These are phyloP conservation scores for Colletotrichum acutatum DNA, from an alignment of 2,329 filamentous ascomycete species.

Conservation along the genomic window DNA sequence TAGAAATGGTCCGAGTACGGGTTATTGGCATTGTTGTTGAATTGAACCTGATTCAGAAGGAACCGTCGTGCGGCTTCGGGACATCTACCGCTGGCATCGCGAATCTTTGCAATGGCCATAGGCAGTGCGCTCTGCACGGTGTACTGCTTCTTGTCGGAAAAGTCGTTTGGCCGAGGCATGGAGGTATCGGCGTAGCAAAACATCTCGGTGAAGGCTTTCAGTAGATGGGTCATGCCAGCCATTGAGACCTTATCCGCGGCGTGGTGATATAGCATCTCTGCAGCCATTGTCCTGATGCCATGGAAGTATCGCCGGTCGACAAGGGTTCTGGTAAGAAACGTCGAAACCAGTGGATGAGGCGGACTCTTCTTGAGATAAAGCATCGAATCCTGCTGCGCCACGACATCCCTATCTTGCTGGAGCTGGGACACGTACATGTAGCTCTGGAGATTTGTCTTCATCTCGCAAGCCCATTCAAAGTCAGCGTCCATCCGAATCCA, in stretches of 20 bases:
- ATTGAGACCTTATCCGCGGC: slow-evolving; percentile 76
- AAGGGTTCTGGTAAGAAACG: slow-evolving; percentile 87
- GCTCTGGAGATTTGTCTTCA: slow-evolving; percentile 83
- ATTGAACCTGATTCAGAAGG: slow-evolving; percentile 87
- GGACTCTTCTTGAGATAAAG: slow-evolving; percentile 76
- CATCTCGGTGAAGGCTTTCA: slow-evolving; percentile 86
- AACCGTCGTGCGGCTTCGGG: slow-evolving; percentile 84
- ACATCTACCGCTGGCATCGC: slow-evolving; percentile 79
- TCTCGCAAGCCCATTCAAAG: slow-evolving; percentile 95
- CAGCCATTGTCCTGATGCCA: slow-evolving; percentile 88
- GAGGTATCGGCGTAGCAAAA: slow-evolving; percentile 84
- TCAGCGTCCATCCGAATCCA: slow-evolving; percentile 99
- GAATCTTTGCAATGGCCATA: slow-evolving; percentile 80
- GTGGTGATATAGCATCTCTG: slow-evolving; percentile 80
- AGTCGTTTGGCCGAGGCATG: slow-evolving; percentile 91
- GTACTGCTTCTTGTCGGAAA: slow-evolving; percentile 87
- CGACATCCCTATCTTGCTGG: slow-evolving; percentile 95
- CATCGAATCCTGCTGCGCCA: slow-evolving; percentile 84
- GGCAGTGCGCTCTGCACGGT: slow-evolving; percentile 86
- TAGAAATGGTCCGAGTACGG: slow-evolving; percentile 90
- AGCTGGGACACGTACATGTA: slow-evolving; percentile 99
- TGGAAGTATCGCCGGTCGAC: slow-evolving; percentile 95
- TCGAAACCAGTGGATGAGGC: slow-evolving; percentile 85
- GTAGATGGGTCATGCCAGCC: slow-evolving; percentile 85
- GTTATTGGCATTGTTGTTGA: slow-evolving; percentile 95